These are phyloP conservation scores for Beauveria rudraprayagi DNA, from an alignment of 2,329 filamentous ascomycete species.

Conservation along the genomic window DNA sequence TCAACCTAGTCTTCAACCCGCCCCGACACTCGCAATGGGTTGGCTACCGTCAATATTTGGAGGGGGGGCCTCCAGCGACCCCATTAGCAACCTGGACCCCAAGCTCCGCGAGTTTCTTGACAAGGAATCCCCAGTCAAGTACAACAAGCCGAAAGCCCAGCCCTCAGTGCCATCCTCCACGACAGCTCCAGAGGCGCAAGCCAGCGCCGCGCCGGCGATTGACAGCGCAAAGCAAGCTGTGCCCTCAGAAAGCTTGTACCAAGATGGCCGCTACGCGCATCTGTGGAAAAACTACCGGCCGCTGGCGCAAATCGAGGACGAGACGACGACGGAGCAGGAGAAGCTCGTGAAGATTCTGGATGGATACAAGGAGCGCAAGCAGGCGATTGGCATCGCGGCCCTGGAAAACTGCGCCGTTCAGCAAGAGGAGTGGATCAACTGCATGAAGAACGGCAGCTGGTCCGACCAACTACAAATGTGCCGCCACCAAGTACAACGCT, in stretches of 20 bases:
- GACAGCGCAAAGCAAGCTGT: constrained; percentile 22
- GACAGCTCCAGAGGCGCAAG: constrained; percentile 13
- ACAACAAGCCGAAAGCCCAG: constrained; percentile 29
- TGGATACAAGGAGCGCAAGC: constrained; percentile 74
- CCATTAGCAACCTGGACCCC: constrained; percentile 70
- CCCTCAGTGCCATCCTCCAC: neutral
- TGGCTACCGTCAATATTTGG: constrained; percentile 49
- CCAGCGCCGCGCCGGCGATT: constrained; percentile 17
- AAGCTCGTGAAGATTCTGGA: constrained; percentile 73
- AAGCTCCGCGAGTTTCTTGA: constrained; percentile 77
- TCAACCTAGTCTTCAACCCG: neutral
- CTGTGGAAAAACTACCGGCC: constrained; percentile 89
- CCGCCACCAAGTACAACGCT: constrained; percentile 62
- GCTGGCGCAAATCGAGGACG: constrained; percentile 58
- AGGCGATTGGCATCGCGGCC: constrained; percentile 68
- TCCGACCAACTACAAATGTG: constrained; percentile 71
- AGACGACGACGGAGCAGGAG: constrained; percentile 67
- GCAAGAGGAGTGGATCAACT: constrained; percentile 74
- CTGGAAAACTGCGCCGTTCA: constrained; percentile 90
- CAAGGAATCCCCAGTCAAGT: constrained; percentile 71
- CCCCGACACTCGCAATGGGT: constrained; percentile 37
- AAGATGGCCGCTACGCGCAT: constrained; percentile 63
- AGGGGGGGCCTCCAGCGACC: constrained; percentile 40
- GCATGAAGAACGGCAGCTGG: constrained; percentile 67
- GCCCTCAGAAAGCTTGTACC: constrained; percentile 45